phyloP scores from a whole-genome alignment of 2,329 filamentous ascomycete species.

The Neonectria punicea region DNA sequence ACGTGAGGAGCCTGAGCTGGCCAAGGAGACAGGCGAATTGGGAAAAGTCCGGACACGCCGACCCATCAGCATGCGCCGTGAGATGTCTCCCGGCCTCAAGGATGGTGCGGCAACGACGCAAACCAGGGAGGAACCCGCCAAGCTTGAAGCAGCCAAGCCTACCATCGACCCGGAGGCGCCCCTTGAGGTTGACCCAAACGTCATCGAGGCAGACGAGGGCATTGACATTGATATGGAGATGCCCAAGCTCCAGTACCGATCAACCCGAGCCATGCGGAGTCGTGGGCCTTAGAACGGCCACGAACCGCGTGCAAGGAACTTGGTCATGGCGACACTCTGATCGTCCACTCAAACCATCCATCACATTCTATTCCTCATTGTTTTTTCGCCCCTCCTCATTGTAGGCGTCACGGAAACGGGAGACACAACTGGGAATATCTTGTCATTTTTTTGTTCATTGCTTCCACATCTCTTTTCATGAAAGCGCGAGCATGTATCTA shows the following conservation, averaged over 20 bases:
- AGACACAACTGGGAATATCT: constrained; percentile 17
- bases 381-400: constrained; percentile 30
- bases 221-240: constrained; percentile 51
- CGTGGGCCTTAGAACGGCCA: constrained; percentile 43
- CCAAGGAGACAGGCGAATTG: constrained; percentile 52
- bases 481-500: constrained; percentile 32
- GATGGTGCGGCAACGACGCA: constrained; percentile 35
- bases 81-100: constrained; percentile 47
- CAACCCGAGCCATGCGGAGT: constrained; percentile 53
- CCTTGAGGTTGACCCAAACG: constrained; percentile 48
- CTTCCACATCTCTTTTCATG: constrained; percentile 29
- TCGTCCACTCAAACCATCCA: background rate
- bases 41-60: constrained; percentile 61
- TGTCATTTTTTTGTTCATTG: constrained; percentile 21
- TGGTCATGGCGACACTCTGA: constrained; percentile 30
- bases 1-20: constrained; percentile 61
- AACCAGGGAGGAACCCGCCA: constrained; percentile 41
- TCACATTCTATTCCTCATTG: constrained; percentile 17
- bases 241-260: constrained; percentile 55
- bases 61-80: constrained; percentile 64
- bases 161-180: constrained; percentile 30
- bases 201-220: constrained; percentile 55
- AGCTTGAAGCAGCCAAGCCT: constrained; percentile 39
- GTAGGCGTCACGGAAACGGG: constrained; percentile 33
- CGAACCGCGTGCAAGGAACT: constrained; percentile 33